Evolutionary conservation across 75 land plant genomes (phyloP), one percentile per base, ranked within the genome.

Genomic region (Sequoiadendron giganteum): DNA sequence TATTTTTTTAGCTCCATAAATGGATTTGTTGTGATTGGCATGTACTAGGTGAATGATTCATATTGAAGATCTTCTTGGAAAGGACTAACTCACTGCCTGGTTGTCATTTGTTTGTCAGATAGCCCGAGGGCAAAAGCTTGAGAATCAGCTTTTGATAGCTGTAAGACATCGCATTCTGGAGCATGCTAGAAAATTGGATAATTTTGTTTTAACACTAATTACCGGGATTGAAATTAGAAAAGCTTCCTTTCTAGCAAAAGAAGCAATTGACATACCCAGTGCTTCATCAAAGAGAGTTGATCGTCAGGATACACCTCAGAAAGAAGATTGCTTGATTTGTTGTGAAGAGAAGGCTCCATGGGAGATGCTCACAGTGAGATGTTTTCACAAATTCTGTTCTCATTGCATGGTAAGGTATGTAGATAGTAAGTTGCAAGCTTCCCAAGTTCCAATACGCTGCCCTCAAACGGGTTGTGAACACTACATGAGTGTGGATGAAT

Each of bases 401-500:
- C 79, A 89, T 8, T 97, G 99, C 83, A 87, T 97, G 89, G 88
- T 81, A 61, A 92, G 88, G 38, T 95, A 97, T 90, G 92, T 90
- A 49, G 94, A 96, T 85, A 92, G 91, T 14, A 95, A 93, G 84
- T 85, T 97, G 30, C 90, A 90, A 54, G 83, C 93, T 10, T 86
- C 90, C 56, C 97, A 93, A 87, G 91, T 95, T 42, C 98, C 97
- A 7, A 89, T 96, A 42, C 91, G 94, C 55, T 97, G 98, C 83
- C 98, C 98, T 54, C 98, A 94, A 77, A 88, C 90, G 43, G 92
- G 87, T 80, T 97, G 98, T 87, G 91, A 90, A 83, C 88, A 97
- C 85, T 86, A 61, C 86, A 93, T 97, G 28, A 90, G 92, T 10
- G 49, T 77, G 10, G 76, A 75, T 72, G 93, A 95, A 80, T 94